Percentiles rank a stretch among this genome's conserved stretches.
phyloP scores from a whole-genome alignment of 371 early-diverging fungal genomes.

The Mortierella sp. region DNA sequence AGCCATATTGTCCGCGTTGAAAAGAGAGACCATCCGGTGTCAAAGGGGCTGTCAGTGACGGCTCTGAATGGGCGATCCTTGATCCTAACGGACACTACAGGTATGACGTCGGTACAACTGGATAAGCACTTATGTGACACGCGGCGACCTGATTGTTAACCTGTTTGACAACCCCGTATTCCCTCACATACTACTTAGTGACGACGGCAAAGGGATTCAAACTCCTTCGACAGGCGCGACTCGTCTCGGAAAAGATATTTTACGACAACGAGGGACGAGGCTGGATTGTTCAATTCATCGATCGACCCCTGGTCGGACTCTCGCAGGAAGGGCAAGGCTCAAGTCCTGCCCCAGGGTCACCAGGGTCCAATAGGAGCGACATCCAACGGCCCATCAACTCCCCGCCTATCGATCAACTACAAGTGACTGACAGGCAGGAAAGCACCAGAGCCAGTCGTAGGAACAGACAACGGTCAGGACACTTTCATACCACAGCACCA shows the following conservation, averaged over 20 bases:
- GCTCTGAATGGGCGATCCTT: constrained; percentile 45
- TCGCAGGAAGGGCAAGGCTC: constrained; percentile 9
- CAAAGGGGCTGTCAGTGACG: constrained; percentile 25
- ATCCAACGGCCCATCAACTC: neutral
- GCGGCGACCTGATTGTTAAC: no score
- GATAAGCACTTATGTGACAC: no score
- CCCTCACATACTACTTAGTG: constrained; percentile 13
- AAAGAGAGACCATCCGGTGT: constrained; percentile 34
- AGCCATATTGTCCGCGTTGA: constrained; percentile 46
- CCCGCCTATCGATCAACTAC: neutral
- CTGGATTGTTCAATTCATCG: constrained; percentile 51
- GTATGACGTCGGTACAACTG: neutral
- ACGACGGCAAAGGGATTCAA: constrained; percentile 54
- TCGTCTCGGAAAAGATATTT: constrained; percentile 43
- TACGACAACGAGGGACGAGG: constrained; percentile 56
- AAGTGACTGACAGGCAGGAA: neutral
- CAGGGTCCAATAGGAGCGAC: neutral
- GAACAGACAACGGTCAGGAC: constrained; percentile 12
- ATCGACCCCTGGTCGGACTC: constrained; percentile 43
- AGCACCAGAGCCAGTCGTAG: neutral
- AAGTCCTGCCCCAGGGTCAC: constrained; percentile 14
- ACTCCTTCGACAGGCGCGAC: constrained; percentile 45
- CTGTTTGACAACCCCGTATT: neutral
- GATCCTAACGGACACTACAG: constrained; percentile 51
- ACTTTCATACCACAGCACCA: neutral